These are phyloP conservation scores for Mortierella hygrophila DNA, from an alignment of 192 early-diverging fungal species.

Conservation along the genomic window DNA sequence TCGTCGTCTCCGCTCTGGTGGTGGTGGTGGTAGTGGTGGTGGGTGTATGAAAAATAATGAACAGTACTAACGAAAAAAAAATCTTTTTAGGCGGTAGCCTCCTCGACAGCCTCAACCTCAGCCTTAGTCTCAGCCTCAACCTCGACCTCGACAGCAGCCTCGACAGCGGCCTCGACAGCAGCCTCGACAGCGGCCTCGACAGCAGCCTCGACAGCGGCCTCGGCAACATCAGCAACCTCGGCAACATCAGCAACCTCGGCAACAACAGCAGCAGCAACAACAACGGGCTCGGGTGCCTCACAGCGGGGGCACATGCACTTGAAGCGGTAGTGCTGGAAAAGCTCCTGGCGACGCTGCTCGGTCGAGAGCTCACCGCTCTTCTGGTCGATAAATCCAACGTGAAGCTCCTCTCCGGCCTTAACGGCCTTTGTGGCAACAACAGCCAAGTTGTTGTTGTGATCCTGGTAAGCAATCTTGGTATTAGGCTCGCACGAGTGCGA, in stretches of 20 bases:
- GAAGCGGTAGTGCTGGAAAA: constrained; percentile 72
- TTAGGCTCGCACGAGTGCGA: constrained; percentile 77
- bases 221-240: not conserved
- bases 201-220: not conserved
- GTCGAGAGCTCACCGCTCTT: constrained; percentile 54
- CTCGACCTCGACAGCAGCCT: not conserved
- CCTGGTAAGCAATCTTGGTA: constrained; percentile 66
- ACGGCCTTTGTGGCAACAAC: constrained; percentile 72
- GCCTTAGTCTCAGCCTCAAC: not conserved
- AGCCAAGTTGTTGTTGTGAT: constrained; percentile 63
- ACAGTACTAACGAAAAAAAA: not conserved
- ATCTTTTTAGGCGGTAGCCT: not conserved
- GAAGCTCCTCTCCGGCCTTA: constrained; percentile 78
- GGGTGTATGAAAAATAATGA: not conserved
- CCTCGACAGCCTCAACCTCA: not conserved
- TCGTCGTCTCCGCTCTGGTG: constrained; percentile 14
- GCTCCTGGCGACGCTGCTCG: constrained; percentile 67
- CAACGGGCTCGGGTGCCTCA: constrained; percentile 32
- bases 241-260: not conserved
- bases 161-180: not conserved
- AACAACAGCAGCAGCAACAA: not conserved
- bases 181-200: not conserved
- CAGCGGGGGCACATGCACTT: constrained; percentile 70
- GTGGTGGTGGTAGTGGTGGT: constrained; percentile 3
- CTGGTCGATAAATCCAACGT: constrained; percentile 68